Evolutionary conservation across 1,139 yeast genomes (phyloP), one percentile per base, ranked within the genome.

Genomic region (Debaryomycetaceae sp.): DNA sequence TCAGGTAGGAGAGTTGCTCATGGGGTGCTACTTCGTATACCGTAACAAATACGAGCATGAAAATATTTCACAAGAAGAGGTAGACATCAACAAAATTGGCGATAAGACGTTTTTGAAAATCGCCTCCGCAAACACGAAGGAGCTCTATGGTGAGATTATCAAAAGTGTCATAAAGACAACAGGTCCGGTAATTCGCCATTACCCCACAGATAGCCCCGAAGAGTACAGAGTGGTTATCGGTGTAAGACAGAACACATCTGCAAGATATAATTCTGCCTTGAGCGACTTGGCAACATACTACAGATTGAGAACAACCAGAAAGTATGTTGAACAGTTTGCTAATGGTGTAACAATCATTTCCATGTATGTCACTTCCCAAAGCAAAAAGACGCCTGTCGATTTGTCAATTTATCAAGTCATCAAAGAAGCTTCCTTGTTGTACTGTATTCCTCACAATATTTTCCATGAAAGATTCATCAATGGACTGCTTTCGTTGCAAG

Each of bases 121-220:
- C 55, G 89, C 95, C 33, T 79, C 96, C 2, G 71, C 69, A 24
- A 87, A 87, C 61, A 91, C 96, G 37, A 88, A 87, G 65, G 64
- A 71, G 42, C 70, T 91, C 40, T 92, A 91, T 65, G 77, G 85
- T 42, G 80, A 80, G 39, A 76, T 92, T 47, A 81, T 91, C 59
- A 65, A 73, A 38, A 79, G 83, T 55, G 92, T 83, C n/a, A 72
- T 77, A 39, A 69, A 70, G 43, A 82, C 92, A 49, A 84, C 91
- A 41, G 98, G 98, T 42, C 98, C 98, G 15, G 95, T 89, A 26
- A 88, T 92, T 58, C 91, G 84, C 65, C 87, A 88, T 58, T 84
- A 83, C 57, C 85, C 92, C 41, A 75, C 87, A 41, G 91, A 87
- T 49, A 84, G 85, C 50, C 73, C 84, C 13, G 97, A 91, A 57